Evolutionary conservation across 257 asterid species (phyloP).

Genomic region (Pogostemon cablin): DNA sequence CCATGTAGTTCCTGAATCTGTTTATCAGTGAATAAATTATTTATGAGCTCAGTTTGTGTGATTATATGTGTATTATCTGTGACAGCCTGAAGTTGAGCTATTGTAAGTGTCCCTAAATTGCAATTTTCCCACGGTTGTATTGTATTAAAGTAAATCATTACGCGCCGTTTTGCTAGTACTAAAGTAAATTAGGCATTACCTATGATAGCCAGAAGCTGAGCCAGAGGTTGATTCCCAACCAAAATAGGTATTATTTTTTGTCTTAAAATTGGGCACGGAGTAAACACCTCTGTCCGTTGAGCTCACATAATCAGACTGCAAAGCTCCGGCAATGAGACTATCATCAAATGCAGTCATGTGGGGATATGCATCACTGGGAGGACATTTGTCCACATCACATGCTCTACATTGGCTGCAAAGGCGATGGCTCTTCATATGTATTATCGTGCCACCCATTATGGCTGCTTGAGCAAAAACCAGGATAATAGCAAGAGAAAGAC

Average conservation of each 20-base stretch:
- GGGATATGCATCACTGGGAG: slow-evolving; percentile 60
- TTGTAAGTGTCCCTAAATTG: too few species aligned
- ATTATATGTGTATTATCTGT: too few species aligned
- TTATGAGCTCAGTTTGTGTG: too few species aligned
- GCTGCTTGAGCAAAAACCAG: slow-evolving; percentile 28
- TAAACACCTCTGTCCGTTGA: slow-evolving; percentile 57
- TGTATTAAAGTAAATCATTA: too few species aligned
- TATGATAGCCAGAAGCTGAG: slow-evolving; percentile 67
- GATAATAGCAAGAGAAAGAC: slow-evolving; percentile 28
- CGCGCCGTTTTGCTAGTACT: too few species aligned
- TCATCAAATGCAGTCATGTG: slow-evolving; percentile 71
- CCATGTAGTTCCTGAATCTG: slow-evolving; percentile 80
- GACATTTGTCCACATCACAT: slow-evolving; percentile 55
- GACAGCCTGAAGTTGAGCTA: too few species aligned
- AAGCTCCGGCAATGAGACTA: slow-evolving; percentile 54
- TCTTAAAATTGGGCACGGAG: slow-evolving; percentile 47
- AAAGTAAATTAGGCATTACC: slow-evolving; percentile 41
- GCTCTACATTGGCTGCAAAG: slow-evolving; percentile 59
- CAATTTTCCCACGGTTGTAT: too few species aligned
- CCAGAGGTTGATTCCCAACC: slow-evolving; percentile 84
- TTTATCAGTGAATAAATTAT: neutral
- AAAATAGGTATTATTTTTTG: slow-evolving; percentile 45
- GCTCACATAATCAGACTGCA: slow-evolving; percentile 62
- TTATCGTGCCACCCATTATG: slow-evolving; percentile 22
- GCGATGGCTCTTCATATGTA: slow-evolving; percentile 40